Base-by-base conservation (phyloP, 192 early-diverging fungal species). In the Rhizoclosmatium globosum region DNA sequence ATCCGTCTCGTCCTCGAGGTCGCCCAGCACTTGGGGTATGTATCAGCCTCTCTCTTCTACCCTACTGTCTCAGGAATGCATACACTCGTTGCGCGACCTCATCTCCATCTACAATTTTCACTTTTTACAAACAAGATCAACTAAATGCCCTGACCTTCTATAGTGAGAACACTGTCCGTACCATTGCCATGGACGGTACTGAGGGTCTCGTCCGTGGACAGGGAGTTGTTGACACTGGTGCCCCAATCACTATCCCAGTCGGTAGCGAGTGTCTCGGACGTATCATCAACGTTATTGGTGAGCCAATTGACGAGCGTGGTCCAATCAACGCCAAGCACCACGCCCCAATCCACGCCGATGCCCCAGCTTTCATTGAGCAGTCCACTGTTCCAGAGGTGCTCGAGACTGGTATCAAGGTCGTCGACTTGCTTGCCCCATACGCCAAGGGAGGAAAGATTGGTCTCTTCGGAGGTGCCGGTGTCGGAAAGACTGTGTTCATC, bases 181-280 rank as follows among this genome's bases (percentile, higher is more conserved):
- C 94, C 82, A 98, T 98, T 95, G 97, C 97, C 83, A 98, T 98
- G 97, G 97, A 98, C 91, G 97, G 95, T 87, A 98, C 96, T 79
- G 95, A 98, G 85, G 94, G 97, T 92, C 92, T 98, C 69, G 93
- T 94, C 84, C 94, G 97, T 90, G 97, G 97, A 68, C 97, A 98
- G 90, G 87, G 92, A 62, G 97, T 98, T 76, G 81, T 89, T 47
- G 97, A 98, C 87, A 98, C 97, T 68, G 97, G 97, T 81, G 82
- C 91, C 67, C 95, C 97, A 78, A 98, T 98, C 88, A 91, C 85
- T 56, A 91, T 98, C 77, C 96, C 96, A 46, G 95, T 94, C 82
- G 96, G 96, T 79, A 92, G 92, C 83, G 96, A 96, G 91, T 94
- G 93, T 87, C 91, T 98, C 53, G 96, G 97, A 72, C 95, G 97